Conservation (phyloP, 2,329 filamentous ascomycete species). For the Colletotrichum costaricense region DNA sequence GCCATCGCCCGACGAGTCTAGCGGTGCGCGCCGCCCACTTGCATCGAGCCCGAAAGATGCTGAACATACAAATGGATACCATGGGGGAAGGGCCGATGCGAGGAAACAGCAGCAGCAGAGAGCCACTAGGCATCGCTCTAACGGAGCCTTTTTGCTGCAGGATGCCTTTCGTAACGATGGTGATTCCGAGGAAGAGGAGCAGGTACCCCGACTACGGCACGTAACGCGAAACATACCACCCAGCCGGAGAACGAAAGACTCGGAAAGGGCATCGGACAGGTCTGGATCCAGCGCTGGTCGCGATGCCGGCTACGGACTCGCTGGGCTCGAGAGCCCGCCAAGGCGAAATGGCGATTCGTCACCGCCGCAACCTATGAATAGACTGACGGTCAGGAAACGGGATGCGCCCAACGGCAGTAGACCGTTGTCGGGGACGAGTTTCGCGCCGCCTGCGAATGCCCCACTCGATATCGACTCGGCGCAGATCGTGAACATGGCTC, state of each 20-base stretch:
- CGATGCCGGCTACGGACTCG: conserved; percentile 18
- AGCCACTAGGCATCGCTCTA: conserved; percentile 55
- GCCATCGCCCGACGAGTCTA: conserved; percentile 25
- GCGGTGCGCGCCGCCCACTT: conserved; percentile 5
- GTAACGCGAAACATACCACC: conserved; percentile 38
- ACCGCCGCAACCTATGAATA: conserved; percentile 18
- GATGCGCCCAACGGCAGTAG: conserved; percentile 38
- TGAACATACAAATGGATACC: conserved; percentile 37
- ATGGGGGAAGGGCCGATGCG: conserved; percentile 36
- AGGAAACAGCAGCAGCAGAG: conserved; percentile 25
- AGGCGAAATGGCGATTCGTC: conserved; percentile 16
- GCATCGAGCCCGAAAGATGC: conserved; percentile 34
- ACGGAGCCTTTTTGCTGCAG: conserved; percentile 63
- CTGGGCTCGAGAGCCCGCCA: conserved; percentile 9
- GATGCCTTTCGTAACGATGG: conserved; percentile 50
- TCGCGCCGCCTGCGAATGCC: conserved; percentile 37
- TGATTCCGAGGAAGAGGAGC: conserved; percentile 45
- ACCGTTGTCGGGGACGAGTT: conserved; percentile 34
- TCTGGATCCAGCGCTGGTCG: conserved; percentile 24
- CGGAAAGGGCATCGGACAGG: conserved; percentile 20
- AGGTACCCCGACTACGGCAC: conserved; percentile 43
- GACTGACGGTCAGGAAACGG: conserved; percentile 31
- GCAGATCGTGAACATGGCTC: conserved; percentile 92
- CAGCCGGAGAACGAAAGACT: conserved; percentile 22
- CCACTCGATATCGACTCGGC: conserved; percentile 79